Conservation (phyloP, 148 eudicot species). For the Rhododendron simsii region DNA sequence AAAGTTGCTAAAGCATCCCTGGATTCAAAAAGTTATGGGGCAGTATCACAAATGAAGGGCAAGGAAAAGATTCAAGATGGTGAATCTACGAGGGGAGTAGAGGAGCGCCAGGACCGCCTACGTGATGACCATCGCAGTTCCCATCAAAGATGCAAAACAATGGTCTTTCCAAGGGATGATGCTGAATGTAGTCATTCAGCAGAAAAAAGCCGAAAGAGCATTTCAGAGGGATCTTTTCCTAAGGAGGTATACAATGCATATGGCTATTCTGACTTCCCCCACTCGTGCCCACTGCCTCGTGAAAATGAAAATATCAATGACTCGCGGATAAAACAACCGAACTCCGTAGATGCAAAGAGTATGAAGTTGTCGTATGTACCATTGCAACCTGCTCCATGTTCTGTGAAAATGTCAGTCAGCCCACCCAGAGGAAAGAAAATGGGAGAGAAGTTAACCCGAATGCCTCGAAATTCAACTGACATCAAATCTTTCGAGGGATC, state of each 20-base stretch:
- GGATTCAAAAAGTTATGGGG: conserved; percentile 16
- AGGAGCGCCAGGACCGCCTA: conserved; percentile 20
- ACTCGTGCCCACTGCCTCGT: conserved; percentile 22
- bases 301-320: conserved; percentile 14
- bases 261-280: conserved; percentile 4
- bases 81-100: conserved; percentile 22
- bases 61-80: conserved; percentile 35
- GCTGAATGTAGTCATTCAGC: conserved; percentile 7
- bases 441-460: conserved; percentile 30
- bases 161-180: conserved; percentile 28
- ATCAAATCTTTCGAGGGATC: conserved; percentile 24
- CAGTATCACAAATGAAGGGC: conserved; percentile 35
- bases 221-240: conserved; percentile 17
- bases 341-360: conserved; percentile 17
- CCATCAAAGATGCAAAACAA: conserved; percentile 22
- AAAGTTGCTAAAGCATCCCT: conserved; percentile 14
- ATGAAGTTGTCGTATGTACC: conserved; percentile 20
- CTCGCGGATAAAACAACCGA: conserved; percentile 17
- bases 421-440: conserved; percentile 31
- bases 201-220: conserved; percentile 21
- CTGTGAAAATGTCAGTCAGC: conserved; percentile 27
- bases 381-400: conserved; percentile 16
- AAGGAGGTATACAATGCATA: conserved; percentile 3
- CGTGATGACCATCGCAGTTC: conserved; percentile 17
- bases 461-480: conserved; percentile 22